These are phyloP conservation scores for Biancaea sappan DNA, from an alignment of 306 rosid genomes.

Conservation along the genomic window DNA sequence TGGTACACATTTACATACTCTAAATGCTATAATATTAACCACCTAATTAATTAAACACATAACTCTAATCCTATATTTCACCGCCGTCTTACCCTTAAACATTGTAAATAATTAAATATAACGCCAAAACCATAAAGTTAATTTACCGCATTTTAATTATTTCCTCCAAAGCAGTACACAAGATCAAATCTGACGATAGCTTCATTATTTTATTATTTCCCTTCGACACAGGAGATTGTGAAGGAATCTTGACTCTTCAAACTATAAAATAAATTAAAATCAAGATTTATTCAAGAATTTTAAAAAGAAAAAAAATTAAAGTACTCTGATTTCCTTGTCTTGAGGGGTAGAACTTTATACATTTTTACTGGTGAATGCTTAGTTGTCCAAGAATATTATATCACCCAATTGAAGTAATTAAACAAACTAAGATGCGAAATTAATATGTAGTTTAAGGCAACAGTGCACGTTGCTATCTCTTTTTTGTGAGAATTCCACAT, in stretches of 20 bases:
- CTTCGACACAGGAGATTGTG: neutral
- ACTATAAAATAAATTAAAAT: constrained; percentile 4
- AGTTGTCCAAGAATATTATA: constrained; percentile 28
- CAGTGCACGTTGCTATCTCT: constrained; percentile 42
- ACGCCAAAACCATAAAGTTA: neutral
- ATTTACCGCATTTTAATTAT: constrained; percentile 19
- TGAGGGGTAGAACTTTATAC: neutral
- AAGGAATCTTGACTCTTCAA: constrained; percentile 42
- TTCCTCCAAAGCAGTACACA: constrained; percentile 10
- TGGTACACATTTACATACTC: neutral
- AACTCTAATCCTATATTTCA: neutral
- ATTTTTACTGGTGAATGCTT: constrained; percentile 27
- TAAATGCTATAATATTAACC: too few species aligned
- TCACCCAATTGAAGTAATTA: constrained; percentile 5
- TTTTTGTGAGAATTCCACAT: neutral
- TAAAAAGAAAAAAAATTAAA: too few species aligned
- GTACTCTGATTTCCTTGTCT: constrained; percentile 6
- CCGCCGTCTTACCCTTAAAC: neutral
- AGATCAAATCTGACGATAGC: constrained; percentile 15
- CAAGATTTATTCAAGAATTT: neutral
- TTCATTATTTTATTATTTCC: neutral
- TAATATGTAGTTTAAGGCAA: constrained; percentile 2
- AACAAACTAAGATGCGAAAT: neutral
- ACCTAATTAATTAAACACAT: neutral
- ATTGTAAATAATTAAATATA: neutral